phyloP scores from a whole-genome alignment of 2,329 filamentous ascomycete genomes.

The Penicillium hesseltinei region DNA sequence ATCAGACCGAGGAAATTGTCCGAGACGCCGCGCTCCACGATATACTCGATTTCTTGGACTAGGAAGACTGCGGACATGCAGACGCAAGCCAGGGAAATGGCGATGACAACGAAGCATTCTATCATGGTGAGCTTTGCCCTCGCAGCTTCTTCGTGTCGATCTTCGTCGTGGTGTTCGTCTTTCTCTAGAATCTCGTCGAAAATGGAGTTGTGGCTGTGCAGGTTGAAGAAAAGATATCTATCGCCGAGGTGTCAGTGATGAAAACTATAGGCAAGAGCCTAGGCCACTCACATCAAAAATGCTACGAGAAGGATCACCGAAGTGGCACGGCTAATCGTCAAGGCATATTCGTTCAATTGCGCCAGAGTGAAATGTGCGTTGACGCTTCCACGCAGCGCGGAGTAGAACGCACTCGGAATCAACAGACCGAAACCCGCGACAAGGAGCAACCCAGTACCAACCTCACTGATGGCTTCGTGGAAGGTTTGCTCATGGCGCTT shows the following conservation, averaged over 20 bases:
- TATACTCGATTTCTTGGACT: slow-evolving; percentile 67
- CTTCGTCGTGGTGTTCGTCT: slow-evolving; percentile 67
- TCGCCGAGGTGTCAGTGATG: slow-evolving; percentile 5
- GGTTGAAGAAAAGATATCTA: slow-evolving; percentile 66
- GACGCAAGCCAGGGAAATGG: slow-evolving; percentile 65
- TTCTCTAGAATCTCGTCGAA: slow-evolving; percentile 71
- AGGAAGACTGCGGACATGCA: slow-evolving; percentile 71
- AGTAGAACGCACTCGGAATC: slow-evolving; percentile 49
- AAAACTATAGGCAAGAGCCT: neutral
- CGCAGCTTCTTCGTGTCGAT: slow-evolving; percentile 58
- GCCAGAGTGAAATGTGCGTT: slow-evolving; percentile 31
- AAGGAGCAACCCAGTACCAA: slow-evolving; percentile 71
- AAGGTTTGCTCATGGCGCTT: slow-evolving; percentile 66
- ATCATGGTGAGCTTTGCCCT: slow-evolving; percentile 72
- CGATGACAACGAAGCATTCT: slow-evolving; percentile 67
- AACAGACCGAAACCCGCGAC: slow-evolving; percentile 64
- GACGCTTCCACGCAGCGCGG: slow-evolving; percentile 45
- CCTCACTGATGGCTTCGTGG: slow-evolving; percentile 73
- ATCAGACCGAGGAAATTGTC: slow-evolving; percentile 69
- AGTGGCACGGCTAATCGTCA: slow-evolving; percentile 68
- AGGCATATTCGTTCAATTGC: slow-evolving; percentile 53
- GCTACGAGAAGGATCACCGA: slow-evolving; percentile 68
- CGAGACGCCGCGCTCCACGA: slow-evolving; percentile 54
- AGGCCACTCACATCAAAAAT: slow-evolving; percentile 57
- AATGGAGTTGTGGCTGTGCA: slow-evolving; percentile 72